Conservation (phyloP, 495 filamentous ascomycete species). For the Aspergillus egyptiacus region DNA sequence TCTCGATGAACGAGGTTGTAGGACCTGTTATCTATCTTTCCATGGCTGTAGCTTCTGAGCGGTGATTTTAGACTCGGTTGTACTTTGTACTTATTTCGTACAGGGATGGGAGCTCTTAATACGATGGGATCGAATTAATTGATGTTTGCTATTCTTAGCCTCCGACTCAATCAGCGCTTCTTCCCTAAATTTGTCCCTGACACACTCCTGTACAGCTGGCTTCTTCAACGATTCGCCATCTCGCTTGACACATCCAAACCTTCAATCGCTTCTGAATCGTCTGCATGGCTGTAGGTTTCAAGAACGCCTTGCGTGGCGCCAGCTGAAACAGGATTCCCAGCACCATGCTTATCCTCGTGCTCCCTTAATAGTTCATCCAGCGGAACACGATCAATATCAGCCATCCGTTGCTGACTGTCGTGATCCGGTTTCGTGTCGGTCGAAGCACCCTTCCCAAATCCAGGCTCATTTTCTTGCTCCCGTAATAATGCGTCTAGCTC, state of each 20-base stretch:
- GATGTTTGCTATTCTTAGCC: neutral
- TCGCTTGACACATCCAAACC: constrained; percentile 18
- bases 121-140: neutral
- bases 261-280: constrained; percentile 33
- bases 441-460: neutral
- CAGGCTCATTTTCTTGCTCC: constrained; percentile 25
- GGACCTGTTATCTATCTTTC: neutral
- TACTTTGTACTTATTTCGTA: constrained; percentile 3
- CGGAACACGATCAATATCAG: constrained; percentile 28
- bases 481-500: constrained; percentile 35
- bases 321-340: neutral
- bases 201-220: too few relatives aligned
- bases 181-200: too few relatives aligned
- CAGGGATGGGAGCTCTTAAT: neutral
- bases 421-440: neutral
- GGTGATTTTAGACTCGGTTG: constrained; percentile 1
- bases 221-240: neutral
- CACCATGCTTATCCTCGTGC: constrained; percentile 20
- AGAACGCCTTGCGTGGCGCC: neutral
- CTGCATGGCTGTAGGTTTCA: neutral
- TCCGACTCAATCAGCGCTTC: neutral
- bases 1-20: neutral
- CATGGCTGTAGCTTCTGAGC: constrained; percentile 1
- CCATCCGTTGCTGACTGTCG: constrained; percentile 11
- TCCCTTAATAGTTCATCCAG: constrained; percentile 35